These are phyloP conservation scores for Panellus pusillus DNA, from an alignment of 768 basidiomycete species.

Conservation along the genomic window DNA sequence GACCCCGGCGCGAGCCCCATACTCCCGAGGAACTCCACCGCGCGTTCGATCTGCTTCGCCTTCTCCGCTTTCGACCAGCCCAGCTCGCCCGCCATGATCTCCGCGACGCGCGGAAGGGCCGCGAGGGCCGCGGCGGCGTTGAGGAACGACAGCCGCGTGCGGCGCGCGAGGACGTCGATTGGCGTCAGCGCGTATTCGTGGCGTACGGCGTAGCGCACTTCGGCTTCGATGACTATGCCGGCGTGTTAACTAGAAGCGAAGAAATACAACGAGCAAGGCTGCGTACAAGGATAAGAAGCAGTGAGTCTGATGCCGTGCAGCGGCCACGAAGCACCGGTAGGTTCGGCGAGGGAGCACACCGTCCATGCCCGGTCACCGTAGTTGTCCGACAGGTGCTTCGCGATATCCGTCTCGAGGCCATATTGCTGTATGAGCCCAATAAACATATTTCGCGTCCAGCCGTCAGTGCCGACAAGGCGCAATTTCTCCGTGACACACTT, in stretches of 20 bases:
- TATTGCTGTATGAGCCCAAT: constrained; percentile 94
- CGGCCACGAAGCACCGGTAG: constrained; percentile 83
- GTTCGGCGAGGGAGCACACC: constrained; percentile 76
- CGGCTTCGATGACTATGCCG: constrained; percentile 78
- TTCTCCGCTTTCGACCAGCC: constrained; percentile 68
- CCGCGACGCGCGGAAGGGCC: constrained; percentile 83
- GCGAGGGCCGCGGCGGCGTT: constrained; percentile 84
- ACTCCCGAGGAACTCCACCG: constrained; percentile 67
- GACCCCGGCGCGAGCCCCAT: constrained; percentile 79
- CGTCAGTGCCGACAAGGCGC: constrained; percentile 88
- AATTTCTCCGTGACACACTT: constrained; percentile 79
- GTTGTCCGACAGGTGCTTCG: constrained; percentile 87
- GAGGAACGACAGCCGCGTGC: constrained; percentile 90
- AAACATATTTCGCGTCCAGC: constrained; percentile 96
- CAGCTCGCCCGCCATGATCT: constrained; percentile 87
- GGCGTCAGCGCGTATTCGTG: constrained; percentile 94
- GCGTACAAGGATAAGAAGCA: constrained; percentile 73
- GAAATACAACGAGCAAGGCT: not conserved
- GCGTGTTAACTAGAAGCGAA: no score
- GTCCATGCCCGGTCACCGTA: constrained; percentile 98
- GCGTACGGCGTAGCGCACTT: constrained; percentile 84
- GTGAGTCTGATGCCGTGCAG: constrained; percentile 76
- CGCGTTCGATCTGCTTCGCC: constrained; percentile 54
- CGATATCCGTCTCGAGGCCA: constrained; percentile 88
- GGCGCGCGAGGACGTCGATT: constrained; percentile 88